Evolutionary conservation across 2,329 filamentous ascomycete species (phyloP).

Genomic region (Fusarium goolgardi): DNA sequence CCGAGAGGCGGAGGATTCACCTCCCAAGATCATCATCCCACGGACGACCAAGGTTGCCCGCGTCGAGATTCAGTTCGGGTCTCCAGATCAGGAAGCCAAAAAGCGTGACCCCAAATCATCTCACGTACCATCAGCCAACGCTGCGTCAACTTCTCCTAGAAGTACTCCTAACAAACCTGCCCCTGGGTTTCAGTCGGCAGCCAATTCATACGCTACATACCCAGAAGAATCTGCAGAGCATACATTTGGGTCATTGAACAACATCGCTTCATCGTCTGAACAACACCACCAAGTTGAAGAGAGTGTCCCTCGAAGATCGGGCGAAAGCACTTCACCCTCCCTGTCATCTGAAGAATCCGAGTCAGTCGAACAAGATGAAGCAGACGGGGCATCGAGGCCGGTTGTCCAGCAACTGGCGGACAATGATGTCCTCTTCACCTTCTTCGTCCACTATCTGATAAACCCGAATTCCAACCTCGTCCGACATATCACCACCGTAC

Average conservation of each 20-base stretch:
- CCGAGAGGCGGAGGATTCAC: background rate
- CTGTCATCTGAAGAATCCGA: background rate
- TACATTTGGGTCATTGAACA: background rate
- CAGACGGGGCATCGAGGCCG: too few species aligned
- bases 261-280: background rate
- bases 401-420: background rate
- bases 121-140: background rate
- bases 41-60: background rate
- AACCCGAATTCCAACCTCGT: background rate
- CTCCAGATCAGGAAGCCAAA: background rate
- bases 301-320: too few species aligned
- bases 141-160: background rate
- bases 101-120: background rate
- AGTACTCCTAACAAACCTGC: background rate
- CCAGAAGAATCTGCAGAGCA: background rate
- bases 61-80: background rate
- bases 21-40: background rate
- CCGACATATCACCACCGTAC: background rate
- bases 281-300: background rate
- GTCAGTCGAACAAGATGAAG: background rate
- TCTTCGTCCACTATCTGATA: background rate
- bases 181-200: too few species aligned
- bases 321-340: too few species aligned
- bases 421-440: background rate
- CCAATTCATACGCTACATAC: background rate